phyloP scores from a whole-genome alignment of 2,329 filamentous ascomycete genomes.

The Paraconiothyrium brasiliense region DNA sequence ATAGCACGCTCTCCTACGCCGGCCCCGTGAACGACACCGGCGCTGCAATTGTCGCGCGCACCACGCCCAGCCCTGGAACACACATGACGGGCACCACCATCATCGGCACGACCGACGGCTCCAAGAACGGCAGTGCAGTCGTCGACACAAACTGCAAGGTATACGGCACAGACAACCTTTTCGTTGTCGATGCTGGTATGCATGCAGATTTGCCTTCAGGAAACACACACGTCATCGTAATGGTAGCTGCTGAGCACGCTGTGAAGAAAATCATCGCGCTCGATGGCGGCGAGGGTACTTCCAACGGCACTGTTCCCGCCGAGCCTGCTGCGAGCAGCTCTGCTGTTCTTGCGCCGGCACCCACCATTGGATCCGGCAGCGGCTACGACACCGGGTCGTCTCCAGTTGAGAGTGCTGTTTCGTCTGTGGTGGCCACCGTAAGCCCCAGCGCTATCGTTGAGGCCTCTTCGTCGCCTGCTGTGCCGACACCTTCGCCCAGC shows the following conservation, averaged over 20 bases:
- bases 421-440: not conserved
- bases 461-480: not conserved
- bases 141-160: slow-evolving; percentile 72
- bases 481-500: not conserved
- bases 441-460: not conserved
- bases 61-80: slow-evolving; percentile 26
- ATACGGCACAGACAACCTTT: slow-evolving; percentile 54
- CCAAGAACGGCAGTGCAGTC: slow-evolving; percentile 64
- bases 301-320: slow-evolving; percentile 2
- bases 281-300: slow-evolving; percentile 4
- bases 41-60: slow-evolving; percentile 49
- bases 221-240: slow-evolving; percentile 71
- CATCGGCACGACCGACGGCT: slow-evolving; percentile 66
- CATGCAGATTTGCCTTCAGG: slow-evolving; percentile 73
- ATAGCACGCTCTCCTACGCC: slow-evolving; percentile 26
- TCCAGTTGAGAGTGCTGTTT: not conserved
- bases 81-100: slow-evolving; percentile 50
- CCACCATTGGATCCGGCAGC: not conserved
- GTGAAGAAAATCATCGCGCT: slow-evolving; percentile 57
- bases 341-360: not conserved
- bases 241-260: slow-evolving; percentile 69
- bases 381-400: slow-evolving; percentile 3
- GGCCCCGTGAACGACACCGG: slow-evolving; percentile 46
- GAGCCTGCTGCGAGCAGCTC: not conserved
- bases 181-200: slow-evolving; percentile 70